Percentiles rank a stretch among this genome's conserved stretches.
Conservation (phyloP, 768 basidiomycete species). For the Trametes cinnabarina region DNA sequence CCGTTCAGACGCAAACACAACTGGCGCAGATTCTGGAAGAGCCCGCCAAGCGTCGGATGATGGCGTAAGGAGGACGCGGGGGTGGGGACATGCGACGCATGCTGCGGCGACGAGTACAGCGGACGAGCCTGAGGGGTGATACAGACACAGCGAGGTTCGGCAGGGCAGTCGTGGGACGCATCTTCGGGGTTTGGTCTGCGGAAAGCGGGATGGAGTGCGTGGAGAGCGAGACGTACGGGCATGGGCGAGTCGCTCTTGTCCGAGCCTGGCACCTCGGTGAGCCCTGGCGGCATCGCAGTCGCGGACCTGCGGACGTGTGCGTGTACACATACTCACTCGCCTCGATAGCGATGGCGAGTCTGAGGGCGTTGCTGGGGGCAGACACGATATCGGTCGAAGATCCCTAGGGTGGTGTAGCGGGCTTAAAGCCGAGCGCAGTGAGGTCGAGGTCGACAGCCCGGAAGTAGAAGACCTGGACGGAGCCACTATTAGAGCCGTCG, state of each 20-base stretch:
- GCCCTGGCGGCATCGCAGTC: constrained; percentile 36
- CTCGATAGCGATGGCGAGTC: constrained; percentile 11
- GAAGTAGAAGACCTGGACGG: constrained; percentile 96
- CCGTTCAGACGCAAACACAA: constrained; percentile 26
- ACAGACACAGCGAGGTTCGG: constrained; percentile 12
- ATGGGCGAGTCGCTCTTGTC: constrained; percentile 23
- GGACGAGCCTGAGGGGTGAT: not conserved
- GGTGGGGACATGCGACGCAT: constrained; percentile 7
- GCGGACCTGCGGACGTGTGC: constrained; percentile 23
- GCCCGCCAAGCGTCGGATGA: constrained; percentile 18
- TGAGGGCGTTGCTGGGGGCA: constrained; percentile 10
- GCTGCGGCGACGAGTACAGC: constrained; percentile 5
- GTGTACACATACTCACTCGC: constrained; percentile 7
- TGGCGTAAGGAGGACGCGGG: constrained; percentile 18
- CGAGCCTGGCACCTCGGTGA: constrained; percentile 28
- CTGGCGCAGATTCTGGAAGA: constrained; percentile 27
- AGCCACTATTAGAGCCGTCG: constrained; percentile 83
- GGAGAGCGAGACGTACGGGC: constrained; percentile 22
- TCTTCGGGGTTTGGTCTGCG: constrained; percentile 7
- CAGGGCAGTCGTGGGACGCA: constrained; percentile 15
- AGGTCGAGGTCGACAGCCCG: constrained; percentile 88
- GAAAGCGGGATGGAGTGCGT: constrained; percentile 21
- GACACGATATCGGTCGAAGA: constrained; percentile 17
- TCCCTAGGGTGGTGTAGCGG: constrained; percentile 24
- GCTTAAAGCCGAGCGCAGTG: constrained; percentile 63